Percentiles rank a stretch among this genome's conserved stretches.
These are phyloP conservation scores for Aspergillus sp. DNA, from an alignment of 2,329 filamentous ascomycete genomes.

Conservation along the genomic window DNA sequence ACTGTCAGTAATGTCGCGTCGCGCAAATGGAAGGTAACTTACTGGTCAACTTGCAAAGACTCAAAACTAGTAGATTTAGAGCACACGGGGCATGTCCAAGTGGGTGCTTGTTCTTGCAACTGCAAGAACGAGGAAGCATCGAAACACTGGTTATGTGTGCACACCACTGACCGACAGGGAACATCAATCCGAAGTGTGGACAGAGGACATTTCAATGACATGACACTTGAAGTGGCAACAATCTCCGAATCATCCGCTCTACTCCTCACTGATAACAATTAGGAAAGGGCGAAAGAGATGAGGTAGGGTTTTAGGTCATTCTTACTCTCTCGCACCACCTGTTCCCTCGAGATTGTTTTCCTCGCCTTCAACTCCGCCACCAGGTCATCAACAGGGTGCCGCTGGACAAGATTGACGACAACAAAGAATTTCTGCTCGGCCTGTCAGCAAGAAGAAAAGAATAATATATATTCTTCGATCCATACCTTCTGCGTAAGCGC, in stretches of 20 bases:
- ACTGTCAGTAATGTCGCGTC: conserved; percentile 5
- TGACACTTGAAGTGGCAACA: conserved; percentile 74
- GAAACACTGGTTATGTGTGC: conserved; percentile 90
- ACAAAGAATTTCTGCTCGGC: conserved; percentile 61
- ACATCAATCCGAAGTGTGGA: conserved; percentile 74
- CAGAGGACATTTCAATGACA: conserved; percentile 88
- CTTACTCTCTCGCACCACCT: conserved; percentile 75
- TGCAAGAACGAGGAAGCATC: conserved; percentile 89
- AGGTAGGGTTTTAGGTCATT: no score
- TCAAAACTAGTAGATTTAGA: conserved; percentile 76
- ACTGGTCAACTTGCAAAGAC: conserved; percentile 80
- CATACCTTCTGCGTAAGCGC: conserved; percentile 80
- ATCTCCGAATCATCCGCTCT: conserved; percentile 84
- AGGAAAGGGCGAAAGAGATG: conserved; percentile 3
- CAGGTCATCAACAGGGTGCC: conserved; percentile 64
- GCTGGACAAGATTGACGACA: conserved; percentile 67
- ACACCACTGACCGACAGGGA: conserved; percentile 72
- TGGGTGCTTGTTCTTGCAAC: conserved; percentile 89
- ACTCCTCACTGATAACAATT: conserved; percentile 56
- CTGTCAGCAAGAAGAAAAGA: neutral
- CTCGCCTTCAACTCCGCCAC: conserved; percentile 59
- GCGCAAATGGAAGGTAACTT: conserved; percentile 28
- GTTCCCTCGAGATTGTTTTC: conserved; percentile 69
- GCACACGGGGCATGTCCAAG: conserved; percentile 94
- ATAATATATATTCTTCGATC: neutral